Conservation (phyloP, 2,329 filamentous ascomycete genomes). For the Beauveria bassiana region DNA sequence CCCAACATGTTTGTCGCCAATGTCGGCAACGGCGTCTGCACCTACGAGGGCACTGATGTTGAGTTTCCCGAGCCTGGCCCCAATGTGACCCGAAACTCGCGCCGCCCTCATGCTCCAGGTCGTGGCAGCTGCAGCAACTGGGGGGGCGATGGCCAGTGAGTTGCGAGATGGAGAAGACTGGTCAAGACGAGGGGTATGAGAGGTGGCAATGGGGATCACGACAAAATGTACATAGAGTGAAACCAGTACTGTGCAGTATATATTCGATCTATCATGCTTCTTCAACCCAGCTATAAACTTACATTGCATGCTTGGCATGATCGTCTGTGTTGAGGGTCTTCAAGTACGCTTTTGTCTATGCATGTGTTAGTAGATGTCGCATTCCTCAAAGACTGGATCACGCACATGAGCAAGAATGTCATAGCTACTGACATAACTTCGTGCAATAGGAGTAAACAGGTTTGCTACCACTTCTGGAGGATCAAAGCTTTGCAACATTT, state of each 20-base stretch:
- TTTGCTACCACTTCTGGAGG: background rate
- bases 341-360: background rate
- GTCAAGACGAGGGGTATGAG: too few species aligned
- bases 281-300: background rate
- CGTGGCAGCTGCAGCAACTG: conserved; percentile 2
- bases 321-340: background rate
- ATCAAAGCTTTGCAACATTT: background rate
- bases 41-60: conserved; percentile 47
- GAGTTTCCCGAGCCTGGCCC: conserved; percentile 55
- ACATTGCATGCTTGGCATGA: too few species aligned
- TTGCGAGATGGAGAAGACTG: too few species aligned
- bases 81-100: conserved; percentile 31
- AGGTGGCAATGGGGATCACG: background rate
- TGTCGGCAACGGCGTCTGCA: conserved; percentile 47
- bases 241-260: background rate
- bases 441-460: background rate
- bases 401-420: background rate
- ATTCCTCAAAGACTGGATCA: background rate
- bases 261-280: background rate
- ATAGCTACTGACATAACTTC: background rate
- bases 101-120: conserved; percentile 4
- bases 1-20: conserved; percentile 63
- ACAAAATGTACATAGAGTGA: background rate
- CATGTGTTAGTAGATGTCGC: background rate
- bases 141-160: conserved; percentile 2